Evolutionary conservation across 257 asterid species (phyloP).

Genomic region (Ocimum tenuiflorum): DNA sequence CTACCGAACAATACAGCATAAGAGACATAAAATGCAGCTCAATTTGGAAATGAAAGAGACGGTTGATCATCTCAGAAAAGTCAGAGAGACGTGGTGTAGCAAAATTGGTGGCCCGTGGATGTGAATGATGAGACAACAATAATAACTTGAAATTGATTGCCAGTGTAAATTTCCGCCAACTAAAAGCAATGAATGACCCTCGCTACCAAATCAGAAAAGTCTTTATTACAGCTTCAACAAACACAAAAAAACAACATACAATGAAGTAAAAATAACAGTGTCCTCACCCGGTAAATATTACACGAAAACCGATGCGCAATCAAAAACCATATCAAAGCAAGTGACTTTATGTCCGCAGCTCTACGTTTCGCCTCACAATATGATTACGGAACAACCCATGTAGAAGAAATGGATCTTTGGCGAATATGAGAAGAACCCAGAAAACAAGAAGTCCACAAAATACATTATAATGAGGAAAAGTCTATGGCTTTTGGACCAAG

Average conservation of each 20-base stretch:
- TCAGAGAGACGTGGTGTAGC: background rate
- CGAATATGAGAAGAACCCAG: constrained; percentile 18
- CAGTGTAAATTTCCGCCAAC: constrained; percentile 17
- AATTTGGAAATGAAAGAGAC: background rate
- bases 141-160: background rate
- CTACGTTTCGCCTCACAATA: constrained; percentile 7
- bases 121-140: background rate
- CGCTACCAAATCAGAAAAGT: background rate
- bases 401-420: constrained; percentile 7
- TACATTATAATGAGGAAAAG: constrained; percentile 22
- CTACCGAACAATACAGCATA: background rate
- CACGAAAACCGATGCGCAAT: background rate
- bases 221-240: constrained; percentile 21
- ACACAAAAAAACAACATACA: background rate
- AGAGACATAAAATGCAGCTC: background rate
- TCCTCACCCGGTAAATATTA: too few species aligned
- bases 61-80: background rate
- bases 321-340: background rate
- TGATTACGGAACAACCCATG: background rate
- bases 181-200: constrained; percentile 13
- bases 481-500: constrained; percentile 42
- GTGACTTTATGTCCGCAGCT: background rate
- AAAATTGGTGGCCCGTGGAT: background rate
- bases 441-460: constrained; percentile 8
- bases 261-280: too few species aligned